phyloP scores from a whole-genome alignment of 441 rosid species.

The Breynia disticha region DNA sequence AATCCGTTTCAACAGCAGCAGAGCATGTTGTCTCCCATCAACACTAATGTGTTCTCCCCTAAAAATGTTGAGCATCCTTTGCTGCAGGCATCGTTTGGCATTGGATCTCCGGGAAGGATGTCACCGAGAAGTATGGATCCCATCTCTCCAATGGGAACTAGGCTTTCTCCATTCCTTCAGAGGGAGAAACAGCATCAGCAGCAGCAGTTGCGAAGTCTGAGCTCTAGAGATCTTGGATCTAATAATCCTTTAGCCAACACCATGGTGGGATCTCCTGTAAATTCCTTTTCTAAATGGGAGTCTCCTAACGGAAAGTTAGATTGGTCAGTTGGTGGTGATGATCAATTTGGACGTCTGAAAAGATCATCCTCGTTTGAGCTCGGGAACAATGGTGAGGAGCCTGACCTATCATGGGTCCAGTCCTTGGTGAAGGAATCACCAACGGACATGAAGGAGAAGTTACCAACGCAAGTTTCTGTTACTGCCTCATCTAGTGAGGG shows the following conservation, averaged over 20 bases:
- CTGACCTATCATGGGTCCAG: slow-evolving; percentile 40
- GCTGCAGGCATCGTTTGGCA: slow-evolving; percentile 32
- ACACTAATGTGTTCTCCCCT: slow-evolving; percentile 35
- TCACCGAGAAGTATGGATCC: slow-evolving; percentile 44
- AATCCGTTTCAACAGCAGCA: slow-evolving; percentile 45
- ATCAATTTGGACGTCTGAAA: slow-evolving; percentile 17
- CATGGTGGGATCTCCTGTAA: slow-evolving; percentile 27
- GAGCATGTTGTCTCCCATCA: slow-evolving; percentile 39
- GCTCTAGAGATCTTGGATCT: slow-evolving; percentile 33
- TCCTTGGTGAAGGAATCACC: slow-evolving; percentile 50
- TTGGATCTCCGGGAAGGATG: slow-evolving; percentile 46
- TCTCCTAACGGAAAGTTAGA: slow-evolving; percentile 40
- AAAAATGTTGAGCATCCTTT: slow-evolving; percentile 35
- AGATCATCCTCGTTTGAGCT: slow-evolving; percentile 32
- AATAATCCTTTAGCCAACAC: slow-evolving; percentile 6
- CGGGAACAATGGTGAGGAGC: slow-evolving; percentile 36
- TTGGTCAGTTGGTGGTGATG: slow-evolving; percentile 35
- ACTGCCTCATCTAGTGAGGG: slow-evolving; percentile 23
- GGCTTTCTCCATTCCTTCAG: slow-evolving; percentile 31
- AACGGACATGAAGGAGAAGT: slow-evolving; percentile 29
- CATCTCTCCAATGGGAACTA: slow-evolving; percentile 39
- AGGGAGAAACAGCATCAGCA: slow-evolving; percentile 39
- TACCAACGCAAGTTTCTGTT: background rate
- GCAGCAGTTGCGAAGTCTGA: slow-evolving; percentile 37
- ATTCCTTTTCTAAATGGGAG: slow-evolving; percentile 40